Base-by-base conservation (phyloP, 2,329 filamentous ascomycete species). In the Penicillium sp. region DNA sequence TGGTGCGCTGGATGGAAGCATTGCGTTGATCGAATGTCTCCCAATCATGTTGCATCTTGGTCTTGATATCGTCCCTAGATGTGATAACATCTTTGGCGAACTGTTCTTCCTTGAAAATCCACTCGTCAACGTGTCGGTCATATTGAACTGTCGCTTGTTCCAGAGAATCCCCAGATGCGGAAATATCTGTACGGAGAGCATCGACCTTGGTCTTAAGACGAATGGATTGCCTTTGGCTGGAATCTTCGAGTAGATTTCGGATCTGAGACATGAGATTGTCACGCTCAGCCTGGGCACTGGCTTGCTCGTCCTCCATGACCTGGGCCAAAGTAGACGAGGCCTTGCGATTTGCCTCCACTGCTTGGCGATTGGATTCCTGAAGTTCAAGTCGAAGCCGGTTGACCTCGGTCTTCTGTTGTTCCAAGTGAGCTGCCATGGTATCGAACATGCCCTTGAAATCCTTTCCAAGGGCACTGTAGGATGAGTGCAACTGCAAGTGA, bases 371-470 rank as follows among this genome's bases (percentile, higher is more conserved):
- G 1, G 93, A 90, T 46, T 80, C 79, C 56, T 89, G 82, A 2
- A 98, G 82, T 62, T 96, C 87, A 33, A 84, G 79, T 43, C 90
- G 85, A 24, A 99, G 80, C 29, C 80, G 79, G 61, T 93, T 85
- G 1, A 90, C 89, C 71, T 97, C 91, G 9, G 81, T 79, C 66
- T 89, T 90, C 71, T 98, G 93, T 10, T 86, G 81, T 37, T 86
- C 84, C 54, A 97, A 82, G 64, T 92, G 88, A 61, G 83, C 85
- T 49, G 90, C 81, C 49, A 97, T 81, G 13, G 90, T 87, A 62
- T 96, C 91, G 64, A 98, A 96, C 24, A 93, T 84, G 5, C 79
- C 78, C 71, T 93, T 96, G 78, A 96, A 92, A 64, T 98, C 92
- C 58, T 88, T 87, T 9, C 92, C 92, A 2, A 98, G 83, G 1